Evolutionary conservation across 306 rosid species (phyloP), one percentile per base, ranked within the genome.

Genomic region (Aeschynomene evenia): DNA sequence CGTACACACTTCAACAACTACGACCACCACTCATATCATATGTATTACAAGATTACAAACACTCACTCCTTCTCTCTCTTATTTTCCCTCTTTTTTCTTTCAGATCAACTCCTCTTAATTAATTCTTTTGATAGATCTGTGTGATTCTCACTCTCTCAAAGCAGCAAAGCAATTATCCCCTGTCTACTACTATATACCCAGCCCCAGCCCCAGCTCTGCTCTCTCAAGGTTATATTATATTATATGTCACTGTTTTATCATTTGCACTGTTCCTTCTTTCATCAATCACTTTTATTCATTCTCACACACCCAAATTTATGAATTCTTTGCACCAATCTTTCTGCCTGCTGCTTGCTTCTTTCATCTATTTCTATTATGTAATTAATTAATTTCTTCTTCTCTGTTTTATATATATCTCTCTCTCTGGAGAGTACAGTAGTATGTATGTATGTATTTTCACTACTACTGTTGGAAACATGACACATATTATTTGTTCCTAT

Each of bases 181-280:
- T 77, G 72, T 18, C 54, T 39, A 34, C 6, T 14, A n/a, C n/a
- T n/a, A n/a, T n/a, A 28, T 70, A 18, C 43, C 55, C 70, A 70
- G 6, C 10, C 49, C 21, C 15, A 19, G 9, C 6, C 13, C 13
- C 2, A 22, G 40, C n/a, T 24, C 36, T 43, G 6, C 49, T 55
- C 8, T 40, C 79, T 68, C 80, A 58, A 67, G 80, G 68, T 34
- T 36, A 46, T 36, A 57, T 67, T 1, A 9, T 58, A 1, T 11
- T 4, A 39, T 39, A 4, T 13, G 49, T n/a, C 14, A 16, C 56
- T 34, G 20, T 31, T 65, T 53, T n/a, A n/a, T n/a, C n/a, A n/a
- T n/a, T 43, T 53, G 62, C 82, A 66, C 55, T 65, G 59, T 48
- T 66, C 66, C 66, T 72, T 78, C 78, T 66, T n/a, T n/a, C n/a